phyloP scores from a whole-genome alignment of 192 early-diverging fungal genomes.

The Rhizophagus prolifer region DNA sequence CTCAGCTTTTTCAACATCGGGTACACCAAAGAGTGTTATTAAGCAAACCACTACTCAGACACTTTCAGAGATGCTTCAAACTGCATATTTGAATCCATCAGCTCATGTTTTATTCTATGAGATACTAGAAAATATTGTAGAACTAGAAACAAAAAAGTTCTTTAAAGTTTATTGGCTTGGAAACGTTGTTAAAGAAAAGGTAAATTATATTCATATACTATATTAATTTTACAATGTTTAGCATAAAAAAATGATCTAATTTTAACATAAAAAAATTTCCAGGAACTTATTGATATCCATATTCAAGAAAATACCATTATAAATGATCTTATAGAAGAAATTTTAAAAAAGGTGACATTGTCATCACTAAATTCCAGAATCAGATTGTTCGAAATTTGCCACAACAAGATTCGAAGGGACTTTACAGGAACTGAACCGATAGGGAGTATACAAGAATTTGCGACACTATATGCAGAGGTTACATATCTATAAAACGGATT shows the following conservation, averaged over 20 bases:
- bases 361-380: conserved; percentile 45
- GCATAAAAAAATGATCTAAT: too few species aligned
- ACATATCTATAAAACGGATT: neutral
- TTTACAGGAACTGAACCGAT: conserved; percentile 49
- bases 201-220: conserved; percentile 13
- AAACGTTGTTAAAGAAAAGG: conserved; percentile 64
- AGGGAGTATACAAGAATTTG: conserved; percentile 40
- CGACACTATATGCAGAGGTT: conserved; percentile 62
- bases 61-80: conserved; percentile 42
- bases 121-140: conserved; percentile 72
- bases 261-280: too few species aligned
- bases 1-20: conserved; percentile 26
- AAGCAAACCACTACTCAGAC: conserved; percentile 36
- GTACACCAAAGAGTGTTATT: conserved; percentile 34
- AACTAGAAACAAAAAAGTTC: conserved; percentile 78
- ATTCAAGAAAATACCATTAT: conserved; percentile 61
- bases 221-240: too few species aligned
- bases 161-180: conserved; percentile 72
- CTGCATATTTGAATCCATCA: conserved; percentile 29
- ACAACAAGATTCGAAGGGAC: conserved; percentile 48
- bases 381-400: conserved; percentile 56
- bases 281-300: conserved; percentile 54
- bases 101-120: conserved; percentile 75
- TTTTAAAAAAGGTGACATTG: conserved; percentile 52
- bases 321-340: conserved; percentile 48